Conservation (phyloP, 2,329 filamentous ascomycete species). For the Alternaria sp. region DNA sequence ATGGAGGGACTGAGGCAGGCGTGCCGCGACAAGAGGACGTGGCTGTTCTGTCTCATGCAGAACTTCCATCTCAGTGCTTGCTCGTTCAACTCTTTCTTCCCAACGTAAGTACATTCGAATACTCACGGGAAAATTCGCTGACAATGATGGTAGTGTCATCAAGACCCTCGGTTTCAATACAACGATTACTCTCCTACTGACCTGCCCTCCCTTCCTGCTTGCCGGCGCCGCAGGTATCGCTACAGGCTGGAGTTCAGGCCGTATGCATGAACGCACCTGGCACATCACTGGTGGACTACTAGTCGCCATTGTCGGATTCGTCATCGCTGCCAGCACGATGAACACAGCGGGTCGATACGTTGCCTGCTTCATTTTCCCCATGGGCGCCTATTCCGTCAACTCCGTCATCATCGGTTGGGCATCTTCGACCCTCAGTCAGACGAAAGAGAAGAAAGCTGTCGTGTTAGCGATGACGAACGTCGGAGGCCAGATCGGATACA, state of each 20-base stretch:
- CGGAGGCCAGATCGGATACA: constrained; percentile 37
- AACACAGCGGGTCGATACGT: constrained; percentile 38
- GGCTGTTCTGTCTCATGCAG: constrained; percentile 43
- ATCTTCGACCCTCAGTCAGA: constrained; percentile 34
- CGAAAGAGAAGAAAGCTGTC: constrained; percentile 40
- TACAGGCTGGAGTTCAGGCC: constrained; percentile 59
- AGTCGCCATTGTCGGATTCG: constrained; percentile 53
- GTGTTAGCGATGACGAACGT: constrained; percentile 40
- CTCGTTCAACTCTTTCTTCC: constrained; percentile 43
- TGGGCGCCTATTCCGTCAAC: constrained; percentile 40
- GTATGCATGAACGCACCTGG: constrained; percentile 58
- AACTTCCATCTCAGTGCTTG: constrained; percentile 37
- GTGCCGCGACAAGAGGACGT: constrained; percentile 34
- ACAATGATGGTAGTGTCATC: constrained; percentile 32
- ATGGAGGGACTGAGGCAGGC: constrained; percentile 39
- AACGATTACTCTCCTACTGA: constrained; percentile 44
- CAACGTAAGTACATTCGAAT: constrained; percentile 26
- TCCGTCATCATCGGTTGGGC: constrained; percentile 42
- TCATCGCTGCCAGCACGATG: constrained; percentile 38
- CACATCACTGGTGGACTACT: constrained; percentile 55
- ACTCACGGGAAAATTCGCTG: background rate
- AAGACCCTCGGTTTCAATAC: constrained; percentile 46
- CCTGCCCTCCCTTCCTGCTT: constrained; percentile 56
- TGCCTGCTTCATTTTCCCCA: constrained; percentile 40
- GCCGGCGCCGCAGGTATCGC: constrained; percentile 56